phyloP scores from a whole-genome alignment of 108 stramenopile genomes.

The Schizochytrium sp. region DNA sequence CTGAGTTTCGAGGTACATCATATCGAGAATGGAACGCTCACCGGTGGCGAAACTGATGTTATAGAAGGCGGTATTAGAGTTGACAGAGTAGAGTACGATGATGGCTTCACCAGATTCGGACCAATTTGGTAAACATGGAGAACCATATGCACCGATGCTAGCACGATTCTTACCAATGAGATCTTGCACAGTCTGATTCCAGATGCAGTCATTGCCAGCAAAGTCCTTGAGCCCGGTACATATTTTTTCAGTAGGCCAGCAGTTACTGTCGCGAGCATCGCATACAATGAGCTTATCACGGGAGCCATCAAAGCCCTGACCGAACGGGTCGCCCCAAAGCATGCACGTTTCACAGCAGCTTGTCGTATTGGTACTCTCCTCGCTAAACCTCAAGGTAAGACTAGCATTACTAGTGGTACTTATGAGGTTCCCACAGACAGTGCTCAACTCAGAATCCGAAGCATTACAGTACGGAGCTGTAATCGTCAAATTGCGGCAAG shows the following conservation, averaged over 20 bases:
- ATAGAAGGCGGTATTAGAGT: not conserved
- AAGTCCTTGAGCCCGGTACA: not conserved
- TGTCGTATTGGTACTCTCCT: not conserved
- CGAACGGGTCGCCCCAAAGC: constrained; percentile 44
- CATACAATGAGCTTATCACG: constrained; percentile 16
- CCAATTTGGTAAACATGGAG: constrained; percentile 25
- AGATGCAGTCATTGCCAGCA: constrained; percentile 40
- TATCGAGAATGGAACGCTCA: constrained; percentile 14
- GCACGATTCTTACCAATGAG: constrained; percentile 23
- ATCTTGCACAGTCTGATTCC: not conserved
- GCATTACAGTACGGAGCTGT: constrained; percentile 16
- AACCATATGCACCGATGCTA: constrained; percentile 44
- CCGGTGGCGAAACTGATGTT: constrained; percentile 11
- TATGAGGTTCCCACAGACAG: not conserved
- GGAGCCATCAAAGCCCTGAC: constrained; percentile 43
- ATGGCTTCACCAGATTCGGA: not conserved
- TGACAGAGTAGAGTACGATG: not conserved
- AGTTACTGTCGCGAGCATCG: constrained; percentile 47
- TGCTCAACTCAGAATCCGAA: not conserved
- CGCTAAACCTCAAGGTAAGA: not conserved
- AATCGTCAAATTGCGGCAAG: constrained; percentile 45
- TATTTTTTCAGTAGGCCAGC: not conserved
- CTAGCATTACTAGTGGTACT: not conserved
- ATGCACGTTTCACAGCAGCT: constrained; percentile 45
- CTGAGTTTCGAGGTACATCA: not conserved